Evolutionary conservation across 306 rosid species (phyloP).

Genomic region (Citrullus mucosospermus): DNA sequence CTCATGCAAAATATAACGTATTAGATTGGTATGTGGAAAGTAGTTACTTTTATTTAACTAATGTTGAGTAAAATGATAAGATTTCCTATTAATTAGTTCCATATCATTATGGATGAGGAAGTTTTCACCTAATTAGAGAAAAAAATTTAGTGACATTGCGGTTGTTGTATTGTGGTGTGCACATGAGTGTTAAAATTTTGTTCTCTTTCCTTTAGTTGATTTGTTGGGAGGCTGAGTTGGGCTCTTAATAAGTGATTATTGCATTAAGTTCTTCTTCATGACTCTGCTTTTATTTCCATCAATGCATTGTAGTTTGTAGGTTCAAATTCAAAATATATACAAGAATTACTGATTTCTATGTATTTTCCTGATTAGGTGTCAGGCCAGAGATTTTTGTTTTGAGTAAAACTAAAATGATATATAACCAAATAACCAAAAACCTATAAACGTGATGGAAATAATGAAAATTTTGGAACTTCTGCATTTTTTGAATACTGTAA

Average conservation of each 20-base stretch:
- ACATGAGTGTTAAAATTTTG: not conserved
- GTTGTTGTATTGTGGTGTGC: not conserved
- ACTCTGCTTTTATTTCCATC: not conserved
- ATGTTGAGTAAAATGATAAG: not conserved
- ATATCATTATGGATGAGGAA: not conserved
- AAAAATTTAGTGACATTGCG: not conserved
- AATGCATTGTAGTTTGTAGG: not conserved
- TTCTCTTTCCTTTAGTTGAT: not conserved
- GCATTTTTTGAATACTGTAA: no score
- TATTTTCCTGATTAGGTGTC: not conserved
- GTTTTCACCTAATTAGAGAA: not conserved
- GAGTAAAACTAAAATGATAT: not conserved
- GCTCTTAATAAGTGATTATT: not conserved
- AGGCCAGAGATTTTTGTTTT: not conserved
- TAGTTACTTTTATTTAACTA: not conserved
- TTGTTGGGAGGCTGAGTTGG: not conserved
- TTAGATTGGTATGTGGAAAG: not conserved
- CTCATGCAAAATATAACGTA: not conserved
- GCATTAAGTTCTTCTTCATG: not conserved
- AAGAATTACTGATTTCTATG: not conserved
- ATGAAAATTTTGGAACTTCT: no score
- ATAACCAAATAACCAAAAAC: not conserved
- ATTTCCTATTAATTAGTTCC: slow-evolving; percentile 19
- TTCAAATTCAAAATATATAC: not conserved
- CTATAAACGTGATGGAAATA: no score